Evolutionary conservation across 495 filamentous ascomycete genomes (phyloP).

Genomic region (Aspergillus taichungensis): DNA sequence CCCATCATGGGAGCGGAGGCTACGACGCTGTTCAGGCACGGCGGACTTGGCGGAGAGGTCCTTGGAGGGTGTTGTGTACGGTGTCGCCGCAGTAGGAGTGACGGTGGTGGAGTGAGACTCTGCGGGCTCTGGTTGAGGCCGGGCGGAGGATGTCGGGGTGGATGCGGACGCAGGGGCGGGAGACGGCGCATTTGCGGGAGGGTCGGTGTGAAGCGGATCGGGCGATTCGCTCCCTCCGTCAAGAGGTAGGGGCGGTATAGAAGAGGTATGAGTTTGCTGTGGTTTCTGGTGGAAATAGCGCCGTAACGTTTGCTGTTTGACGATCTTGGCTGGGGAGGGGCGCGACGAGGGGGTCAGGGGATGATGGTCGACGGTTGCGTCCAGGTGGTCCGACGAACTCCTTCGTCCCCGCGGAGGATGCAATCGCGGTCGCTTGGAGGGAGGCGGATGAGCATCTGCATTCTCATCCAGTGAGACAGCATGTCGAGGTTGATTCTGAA

Average conservation of each 20-base stretch:
- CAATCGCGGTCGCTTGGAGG: constrained; percentile 24
- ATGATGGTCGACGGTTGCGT: constrained; percentile 18
- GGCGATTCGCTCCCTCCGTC: background rate
- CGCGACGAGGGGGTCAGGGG: constrained; percentile 12
- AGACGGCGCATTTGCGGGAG: constrained; percentile 5
- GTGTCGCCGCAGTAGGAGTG: constrained; percentile 2
- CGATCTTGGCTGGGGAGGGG: constrained; percentile 9
- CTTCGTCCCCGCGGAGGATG: constrained; percentile 22
- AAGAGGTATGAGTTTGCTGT: constrained; percentile 13
- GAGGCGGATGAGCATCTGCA: constrained; percentile 12
- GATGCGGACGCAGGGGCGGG: constrained; percentile 5
- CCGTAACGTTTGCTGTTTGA: no score
- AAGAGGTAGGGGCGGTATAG: constrained; percentile 3
- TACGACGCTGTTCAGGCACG: constrained; percentile 29
- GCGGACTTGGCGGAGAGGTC: background rate
- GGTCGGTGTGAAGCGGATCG: no score
- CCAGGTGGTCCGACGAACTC: constrained; percentile 35
- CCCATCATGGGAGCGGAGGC: constrained; percentile 42
- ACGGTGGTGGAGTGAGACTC: constrained; percentile 4
- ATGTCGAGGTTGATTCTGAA: no score
- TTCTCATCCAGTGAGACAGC: no score
- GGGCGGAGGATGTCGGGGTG: constrained; percentile 4
- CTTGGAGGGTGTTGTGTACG: background rate
- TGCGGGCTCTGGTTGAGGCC: constrained; percentile 1
- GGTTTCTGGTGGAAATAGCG: constrained; percentile 5